Evolutionary conservation across 371 early-diverging fungal genomes (phyloP).

Genomic region (Rhizopus microsporus): DNA sequence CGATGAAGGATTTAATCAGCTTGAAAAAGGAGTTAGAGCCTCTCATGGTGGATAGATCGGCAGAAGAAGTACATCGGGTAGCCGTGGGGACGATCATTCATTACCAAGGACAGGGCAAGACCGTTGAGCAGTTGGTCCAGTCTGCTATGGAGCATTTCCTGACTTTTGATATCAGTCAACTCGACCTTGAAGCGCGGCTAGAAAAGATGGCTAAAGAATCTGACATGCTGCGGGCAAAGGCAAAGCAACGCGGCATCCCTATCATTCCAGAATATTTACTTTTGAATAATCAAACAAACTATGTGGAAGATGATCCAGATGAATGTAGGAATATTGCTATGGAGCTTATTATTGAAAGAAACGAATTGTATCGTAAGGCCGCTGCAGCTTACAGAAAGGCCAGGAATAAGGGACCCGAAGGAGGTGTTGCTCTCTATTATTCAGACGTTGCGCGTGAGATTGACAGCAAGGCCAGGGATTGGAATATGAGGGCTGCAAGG

Average conservation of each 20-base stretch:
- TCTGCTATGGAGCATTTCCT: conserved; percentile 51
- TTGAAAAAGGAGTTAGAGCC: conserved; percentile 37
- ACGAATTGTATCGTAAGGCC: conserved; percentile 67
- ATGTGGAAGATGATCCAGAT: conserved; percentile 62
- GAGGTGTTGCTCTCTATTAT: conserved; percentile 71
- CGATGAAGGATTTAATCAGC: conserved; percentile 20
- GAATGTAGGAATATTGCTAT: conserved; percentile 62
- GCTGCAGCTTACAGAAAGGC: conserved; percentile 54
- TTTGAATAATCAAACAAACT: conserved; percentile 42
- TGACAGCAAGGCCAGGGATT: conserved; percentile 61
- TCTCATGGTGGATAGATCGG: conserved; percentile 47
- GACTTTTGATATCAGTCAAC: conserved; percentile 34
- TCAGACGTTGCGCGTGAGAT: conserved; percentile 66
- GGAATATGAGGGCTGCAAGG: conserved; percentile 76
- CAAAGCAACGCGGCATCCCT: conserved; percentile 27
- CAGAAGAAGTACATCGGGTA: conserved; percentile 39
- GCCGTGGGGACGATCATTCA: conserved; percentile 44
- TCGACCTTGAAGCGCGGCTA: conserved; percentile 34
- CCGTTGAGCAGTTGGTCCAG: conserved; percentile 31
- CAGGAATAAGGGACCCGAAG: conserved; percentile 53
- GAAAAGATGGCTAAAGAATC: conserved; percentile 30
- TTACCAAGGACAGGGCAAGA: conserved; percentile 12
- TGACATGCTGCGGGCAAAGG: conserved; percentile 14
- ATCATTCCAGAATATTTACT: conserved; percentile 47
- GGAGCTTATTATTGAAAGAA: conserved; percentile 52